Base-by-base conservation (phyloP, 345 rosid genomes). In the Pseudoturritis turrita region DNA sequence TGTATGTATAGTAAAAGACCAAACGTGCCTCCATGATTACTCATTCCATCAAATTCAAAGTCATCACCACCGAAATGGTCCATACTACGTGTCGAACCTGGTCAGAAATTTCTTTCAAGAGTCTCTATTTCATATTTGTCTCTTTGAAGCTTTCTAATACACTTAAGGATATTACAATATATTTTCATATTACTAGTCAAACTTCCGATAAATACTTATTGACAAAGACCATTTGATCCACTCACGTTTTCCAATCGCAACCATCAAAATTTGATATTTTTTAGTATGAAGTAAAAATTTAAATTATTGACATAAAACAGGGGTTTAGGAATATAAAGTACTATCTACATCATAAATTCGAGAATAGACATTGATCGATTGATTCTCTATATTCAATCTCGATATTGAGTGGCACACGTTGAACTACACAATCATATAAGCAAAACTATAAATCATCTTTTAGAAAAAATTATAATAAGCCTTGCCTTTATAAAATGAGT, bases 11-110 rank as follows among this genome's bases (percentile, higher is more conserved):
- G 63, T 51, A 41, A 60, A 66, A 51, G 50, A 45, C 35, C 61
- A 47, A 63, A 76, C 79, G 79, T 76, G 79, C 75, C 22, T 70
- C 23, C 79, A 76, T 76, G 79, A 76, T 76, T 66, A 76, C 40
- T 47, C 43, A 49, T 46, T 46, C 60, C 59, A 63, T 54, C 52
- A 55, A 76, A 33, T 69, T 55, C 75, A 35, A 75, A 75, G 59
- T 75, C 79, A 62, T 75, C 52, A 46, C 51, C 51, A 70, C 18
- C 71, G 66, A 76, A 69, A 62, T 56, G 65, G 75, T 69, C 71
- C 79, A 41, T 59, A 61, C 43, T 61, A 75, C 70, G 41, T 75
- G 70, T 75, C 28, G 33, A 52, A 68, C 64, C 58, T 60, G 50
- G 49, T 69, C 79, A 37, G 5, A 55, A 28, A 37, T 69, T 56